Percentiles rank a stretch among this genome's conserved stretches.
Evolutionary conservation across 768 basidiomycete genomes (phyloP).

Genomic region (Kwoniella pini): DNA sequence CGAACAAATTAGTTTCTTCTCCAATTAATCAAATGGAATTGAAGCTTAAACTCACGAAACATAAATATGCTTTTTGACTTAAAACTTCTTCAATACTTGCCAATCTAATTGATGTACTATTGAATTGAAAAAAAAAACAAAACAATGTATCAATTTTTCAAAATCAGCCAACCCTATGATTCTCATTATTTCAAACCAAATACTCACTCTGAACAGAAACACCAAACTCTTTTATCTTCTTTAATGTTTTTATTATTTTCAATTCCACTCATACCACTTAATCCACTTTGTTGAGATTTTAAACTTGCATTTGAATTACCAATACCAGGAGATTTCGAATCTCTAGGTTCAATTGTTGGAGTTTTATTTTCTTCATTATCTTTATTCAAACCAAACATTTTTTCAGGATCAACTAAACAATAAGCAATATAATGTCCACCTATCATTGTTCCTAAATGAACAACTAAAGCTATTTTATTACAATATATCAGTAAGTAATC

Average conservation of each 20-base stretch:
- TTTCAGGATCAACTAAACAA: slow-evolving; percentile 55
- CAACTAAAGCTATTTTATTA: slow-evolving; percentile 46
- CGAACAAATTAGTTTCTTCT: neutral
- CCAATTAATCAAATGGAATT: neutral
- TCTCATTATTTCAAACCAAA: too few relatives aligned
- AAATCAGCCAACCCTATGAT: too few relatives aligned
- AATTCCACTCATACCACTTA: neutral
- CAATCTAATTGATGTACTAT: slow-evolving; percentile 70
- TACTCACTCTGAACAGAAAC: slow-evolving; percentile 76
- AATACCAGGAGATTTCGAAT: slow-evolving; percentile 4
- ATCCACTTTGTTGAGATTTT: slow-evolving; percentile 4
- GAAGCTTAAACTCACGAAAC: slow-evolving; percentile 63
- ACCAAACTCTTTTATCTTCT: slow-evolving; percentile 68
- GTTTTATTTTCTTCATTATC: slow-evolving; percentile 1
- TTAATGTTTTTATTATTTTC: neutral
- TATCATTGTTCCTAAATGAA: slow-evolving; percentile 59
- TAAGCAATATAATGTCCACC: slow-evolving; percentile 90
- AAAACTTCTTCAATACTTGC: slow-evolving; percentile 84
- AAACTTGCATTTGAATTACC: slow-evolving; percentile 2
- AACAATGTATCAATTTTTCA: neutral
- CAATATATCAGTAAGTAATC: too few relatives aligned
- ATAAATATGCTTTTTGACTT: slow-evolving; percentile 86
- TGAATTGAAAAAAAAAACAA: neutral
- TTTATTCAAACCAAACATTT: slow-evolving; percentile 32
- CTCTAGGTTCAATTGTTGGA: slow-evolving; percentile 8